A percentile compares a stretch with the other conserved stretches of the same genome.
These are phyloP conservation scores for Agaricales sp. DNA, from an alignment of 1,284 basidiomycete species.

Conservation along the genomic window DNA sequence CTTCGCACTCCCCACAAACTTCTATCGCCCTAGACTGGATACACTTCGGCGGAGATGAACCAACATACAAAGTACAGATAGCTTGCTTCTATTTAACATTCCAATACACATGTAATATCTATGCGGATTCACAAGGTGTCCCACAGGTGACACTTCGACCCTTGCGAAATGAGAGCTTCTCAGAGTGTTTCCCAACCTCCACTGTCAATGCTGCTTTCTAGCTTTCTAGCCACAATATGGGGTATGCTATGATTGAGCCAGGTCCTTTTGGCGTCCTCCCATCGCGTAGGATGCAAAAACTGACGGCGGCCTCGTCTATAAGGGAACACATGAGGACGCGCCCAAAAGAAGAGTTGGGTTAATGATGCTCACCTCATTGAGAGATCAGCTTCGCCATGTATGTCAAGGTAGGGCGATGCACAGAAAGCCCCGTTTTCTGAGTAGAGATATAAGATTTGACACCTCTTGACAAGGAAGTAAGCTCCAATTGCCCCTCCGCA, in stretches of 20 bases:
- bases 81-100: too few relatives aligned
- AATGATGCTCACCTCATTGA: slow-evolving; percentile 67
- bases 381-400: slow-evolving; percentile 90
- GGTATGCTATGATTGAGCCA: slow-evolving; percentile 91
- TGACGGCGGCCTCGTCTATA: slow-evolving; percentile 78
- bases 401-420: slow-evolving; percentile 88
- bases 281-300: slow-evolving; percentile 76
- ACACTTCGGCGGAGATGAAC: too few relatives aligned
- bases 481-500: slow-evolving; percentile 86
- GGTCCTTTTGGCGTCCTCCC: slow-evolving; percentile 86
- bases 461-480: slow-evolving; percentile 90
- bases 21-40: too few relatives aligned
- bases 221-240: slow-evolving; percentile 80
- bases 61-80: too few relatives aligned
- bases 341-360: slow-evolving; percentile 4
- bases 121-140: too few relatives aligned
- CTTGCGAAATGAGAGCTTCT: too few relatives aligned
- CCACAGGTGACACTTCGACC: too few relatives aligned
- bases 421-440: slow-evolving; percentile 84
- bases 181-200: slow-evolving; percentile 85
- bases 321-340: slow-evolving; percentile 3
- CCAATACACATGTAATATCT: too few relatives aligned
- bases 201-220: slow-evolving; percentile 83
- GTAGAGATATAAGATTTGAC: slow-evolving; percentile 88
- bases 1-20: too few relatives aligned